These are phyloP conservation scores for Hypericum androsaemum DNA, from an alignment of 345 rosid species.

Conservation along the genomic window DNA sequence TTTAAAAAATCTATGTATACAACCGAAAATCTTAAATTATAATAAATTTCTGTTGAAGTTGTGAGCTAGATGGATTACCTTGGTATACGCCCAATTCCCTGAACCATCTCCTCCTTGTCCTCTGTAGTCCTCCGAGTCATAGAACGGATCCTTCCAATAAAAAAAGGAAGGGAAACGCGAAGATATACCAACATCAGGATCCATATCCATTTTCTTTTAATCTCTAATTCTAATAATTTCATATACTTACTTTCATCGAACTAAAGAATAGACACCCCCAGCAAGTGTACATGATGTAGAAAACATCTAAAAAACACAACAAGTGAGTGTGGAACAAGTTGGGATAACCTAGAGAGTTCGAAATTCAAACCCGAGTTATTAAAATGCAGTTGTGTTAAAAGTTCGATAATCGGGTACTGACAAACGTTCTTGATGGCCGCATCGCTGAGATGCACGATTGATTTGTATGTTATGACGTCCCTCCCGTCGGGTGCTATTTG, in stretches of 20 bases:
- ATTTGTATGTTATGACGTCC: conserved; percentile 56
- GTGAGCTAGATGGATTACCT: conserved; percentile 29
- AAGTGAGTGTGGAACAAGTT: background rate
- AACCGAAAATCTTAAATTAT: too few species aligned
- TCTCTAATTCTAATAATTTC: background rate
- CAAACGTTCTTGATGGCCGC: conserved; percentile 66
- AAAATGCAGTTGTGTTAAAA: background rate
- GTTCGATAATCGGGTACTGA: conserved; percentile 22
- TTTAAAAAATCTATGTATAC: too few species aligned
- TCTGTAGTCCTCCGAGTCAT: conserved; percentile 77
- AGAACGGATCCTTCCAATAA: conserved; percentile 66
- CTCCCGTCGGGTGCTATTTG: conserved; percentile 65
- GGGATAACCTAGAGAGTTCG: background rate
- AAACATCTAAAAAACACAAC: conserved; percentile 38
- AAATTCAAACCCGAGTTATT: background rate
- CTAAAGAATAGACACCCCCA: conserved; percentile 91
- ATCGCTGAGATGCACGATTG: conserved; percentile 79
- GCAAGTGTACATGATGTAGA: conserved; percentile 81
- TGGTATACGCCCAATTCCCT: conserved; percentile 80
- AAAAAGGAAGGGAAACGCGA: conserved; percentile 1
- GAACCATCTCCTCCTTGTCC: conserved; percentile 90
- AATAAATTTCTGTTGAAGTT: too few species aligned
- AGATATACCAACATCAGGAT: background rate
- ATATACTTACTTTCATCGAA: conserved; percentile 51
- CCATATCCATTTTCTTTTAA: background rate